Base-by-base conservation (phyloP, 495 filamentous ascomycete species). In the Penicillium salamii region DNA sequence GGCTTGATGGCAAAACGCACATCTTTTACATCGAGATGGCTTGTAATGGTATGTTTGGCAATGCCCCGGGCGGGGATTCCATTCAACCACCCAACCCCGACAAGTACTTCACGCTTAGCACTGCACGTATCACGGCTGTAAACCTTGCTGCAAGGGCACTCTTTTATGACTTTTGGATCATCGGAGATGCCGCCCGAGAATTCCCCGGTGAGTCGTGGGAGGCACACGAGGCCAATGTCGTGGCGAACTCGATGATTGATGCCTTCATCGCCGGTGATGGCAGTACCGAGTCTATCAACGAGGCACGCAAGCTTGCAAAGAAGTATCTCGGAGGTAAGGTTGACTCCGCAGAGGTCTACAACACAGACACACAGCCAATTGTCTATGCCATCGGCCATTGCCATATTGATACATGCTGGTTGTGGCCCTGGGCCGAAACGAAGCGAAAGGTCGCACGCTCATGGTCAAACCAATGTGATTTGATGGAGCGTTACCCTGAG, bases 401-500 rank as follows among this genome's bases (percentile, higher is more conserved):
- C 57, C 93, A 98, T 63, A 98, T 98, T 55, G 93, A 95, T 70
- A 91, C 88, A 20, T 96, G 91, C 68, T 98, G 93, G 93, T 74
- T 98, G 8, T 98, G 93, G 93, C 93, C 93, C 2, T 97, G 87
- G 78, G 93, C 90, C n/a, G 93, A 98, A 76, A 98, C 93, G 1
- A 97, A 96, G 66, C 86, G 93, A 50, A 98, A 98, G 74, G 85
- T 97, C 6, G 93, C 89, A 19, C 83, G 93, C 17, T 97, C 92
- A 1, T 98, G 93, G 92, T 89, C 90, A 2, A 96, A 88, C 62
- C 93, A 98, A 63, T 96, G 91, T 63, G 85, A 92, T 58, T 72
- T 98, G 36, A 86, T 98, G 73, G 93, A 98, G 28, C 82, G 89
- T 3, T 98, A 97, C 53, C 90, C 92, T 1, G 93, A 98, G 68